Evolutionary conservation across 345 rosid species (phyloP).

Genomic region (Salix purpurea): DNA sequence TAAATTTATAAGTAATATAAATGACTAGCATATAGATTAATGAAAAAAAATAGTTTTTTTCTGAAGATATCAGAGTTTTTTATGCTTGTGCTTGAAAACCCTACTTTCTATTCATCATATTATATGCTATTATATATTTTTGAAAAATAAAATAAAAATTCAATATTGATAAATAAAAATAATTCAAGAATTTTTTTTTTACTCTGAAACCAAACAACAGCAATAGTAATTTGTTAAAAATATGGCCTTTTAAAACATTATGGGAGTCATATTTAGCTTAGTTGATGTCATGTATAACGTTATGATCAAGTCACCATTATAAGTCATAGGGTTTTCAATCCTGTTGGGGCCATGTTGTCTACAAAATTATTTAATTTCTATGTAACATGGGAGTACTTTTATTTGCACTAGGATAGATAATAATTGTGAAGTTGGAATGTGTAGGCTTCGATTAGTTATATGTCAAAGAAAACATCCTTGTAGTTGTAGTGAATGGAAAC

Average conservation of each 20-base stretch:
- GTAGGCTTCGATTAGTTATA: neutral
- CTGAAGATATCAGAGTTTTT: too few relatives aligned
- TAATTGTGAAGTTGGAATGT: neutral
- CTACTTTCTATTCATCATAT: too few relatives aligned
- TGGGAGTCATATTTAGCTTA: neutral
- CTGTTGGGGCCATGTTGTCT: neutral
- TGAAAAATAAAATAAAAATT: too few relatives aligned
- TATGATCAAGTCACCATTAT: neutral
- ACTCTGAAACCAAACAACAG: too few relatives aligned
- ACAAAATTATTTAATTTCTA: neutral
- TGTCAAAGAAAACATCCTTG: neutral
- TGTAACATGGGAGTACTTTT: neutral
- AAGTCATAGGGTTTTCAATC: neutral
- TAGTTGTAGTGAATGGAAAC: neutral
- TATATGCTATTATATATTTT: too few relatives aligned
- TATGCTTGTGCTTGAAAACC: too few relatives aligned
- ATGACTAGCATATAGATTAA: too few relatives aligned
- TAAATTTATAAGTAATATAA: too few relatives aligned
- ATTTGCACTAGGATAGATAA: neutral
- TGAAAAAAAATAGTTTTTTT: too few relatives aligned
- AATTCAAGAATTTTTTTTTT: too few relatives aligned
- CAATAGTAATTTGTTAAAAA: neutral
- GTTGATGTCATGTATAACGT: neutral
- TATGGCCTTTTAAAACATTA: neutral
- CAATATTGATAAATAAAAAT: neutral